Conservation (phyloP, 345 rosid genomes). For the Adansonia digitata region DNA sequence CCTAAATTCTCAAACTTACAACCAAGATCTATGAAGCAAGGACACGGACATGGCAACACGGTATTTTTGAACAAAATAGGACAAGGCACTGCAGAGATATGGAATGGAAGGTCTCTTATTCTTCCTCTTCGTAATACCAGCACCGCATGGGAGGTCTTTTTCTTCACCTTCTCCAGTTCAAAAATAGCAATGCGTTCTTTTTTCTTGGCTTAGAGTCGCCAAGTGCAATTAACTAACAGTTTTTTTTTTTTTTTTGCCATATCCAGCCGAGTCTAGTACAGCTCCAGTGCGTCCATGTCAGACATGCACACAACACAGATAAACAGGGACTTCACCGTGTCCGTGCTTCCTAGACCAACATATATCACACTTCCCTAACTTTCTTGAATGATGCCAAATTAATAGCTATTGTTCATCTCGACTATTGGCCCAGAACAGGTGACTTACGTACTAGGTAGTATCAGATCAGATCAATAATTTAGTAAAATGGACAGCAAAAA, state of each 20-base stretch:
- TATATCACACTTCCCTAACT: not conserved
- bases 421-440: not conserved
- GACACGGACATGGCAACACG: not conserved
- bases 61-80: not conserved
- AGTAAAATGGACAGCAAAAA: not conserved
- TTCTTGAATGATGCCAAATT: not conserved
- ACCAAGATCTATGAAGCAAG: not conserved
- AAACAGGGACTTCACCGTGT: not conserved
- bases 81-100: not conserved
- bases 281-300: not conserved
- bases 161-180: not conserved
- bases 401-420: not conserved
- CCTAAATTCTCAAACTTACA: not conserved
- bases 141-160: not conserved
- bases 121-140: not conserved
- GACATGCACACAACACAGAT: not conserved
- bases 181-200: not conserved
- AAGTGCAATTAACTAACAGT: not conserved
- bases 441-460: not conserved
- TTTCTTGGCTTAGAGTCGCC: not conserved
- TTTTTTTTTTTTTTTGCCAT: not conserved
- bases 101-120: not conserved
- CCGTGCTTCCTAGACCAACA: not conserved
- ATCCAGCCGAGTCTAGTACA: not conserved
- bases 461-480: not conserved